Base-by-base conservation (phyloP, 352 stramenopile genomes). In the Plasmopara halstedii region DNA sequence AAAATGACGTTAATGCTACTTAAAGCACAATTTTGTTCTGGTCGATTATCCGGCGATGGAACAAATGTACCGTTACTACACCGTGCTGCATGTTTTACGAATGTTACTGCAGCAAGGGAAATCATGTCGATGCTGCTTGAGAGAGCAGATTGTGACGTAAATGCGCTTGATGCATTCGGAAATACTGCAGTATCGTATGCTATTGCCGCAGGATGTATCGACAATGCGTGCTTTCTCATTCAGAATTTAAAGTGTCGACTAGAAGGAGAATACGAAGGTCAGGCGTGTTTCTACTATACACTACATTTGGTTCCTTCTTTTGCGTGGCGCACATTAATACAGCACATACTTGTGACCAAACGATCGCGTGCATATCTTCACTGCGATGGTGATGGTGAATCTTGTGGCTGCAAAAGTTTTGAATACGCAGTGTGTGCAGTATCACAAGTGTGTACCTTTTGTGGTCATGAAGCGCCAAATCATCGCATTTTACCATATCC, bases 331-430 rank as follows among this genome's bases (percentile, higher is more conserved):
- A 49, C n/a, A 20, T 40, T 86, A 15, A 13, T 83, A 1, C 57
- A 61, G 37, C 41, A 53, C 25, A 2, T 83, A 11, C 37, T 84
- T 9, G 17, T 44, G 4, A 29, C 29, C 7, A 62, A 56, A n/a
- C 58, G 70, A n/a, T 34, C 38, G 7, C 60, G 64, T 14, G 60
- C 61, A 10, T 85, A 70, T 42, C 59, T 88, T 0, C 73, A 88
- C 33, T 85, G 73, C 19, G 50, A 58, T 3, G 57, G 44, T 6
- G 50, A 57, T 2, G 35, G n/a, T 27, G 53, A 49, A 20, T 50
- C 44, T n/a, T 85, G 71, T 15, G 67, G 57, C 3, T 86, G 76
- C 57, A 85, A 88, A 62, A 47, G 71, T 19, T 86, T 77, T 47
- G 76, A 88, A 50, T 10, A 6, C 11, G 25, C 1, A 17, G 6